phyloP scores from a whole-genome alignment of 1,284 basidiomycete genomes.

The Exsudoporus floridanus region DNA sequence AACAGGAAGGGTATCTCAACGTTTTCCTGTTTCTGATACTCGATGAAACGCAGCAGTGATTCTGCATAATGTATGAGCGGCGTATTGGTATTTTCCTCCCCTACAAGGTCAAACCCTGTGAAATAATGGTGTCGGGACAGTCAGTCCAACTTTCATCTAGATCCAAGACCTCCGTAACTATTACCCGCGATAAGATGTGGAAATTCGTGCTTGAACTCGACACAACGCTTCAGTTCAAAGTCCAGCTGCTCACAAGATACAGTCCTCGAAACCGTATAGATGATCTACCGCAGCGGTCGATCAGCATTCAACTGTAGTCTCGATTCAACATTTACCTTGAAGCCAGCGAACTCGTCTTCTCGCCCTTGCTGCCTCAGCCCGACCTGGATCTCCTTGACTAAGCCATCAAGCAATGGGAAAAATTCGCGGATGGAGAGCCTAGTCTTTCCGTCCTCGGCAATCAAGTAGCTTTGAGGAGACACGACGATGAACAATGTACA shows the following conservation, averaged over 20 bases:
- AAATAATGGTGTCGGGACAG: neutral
- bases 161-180: too few relatives aligned
- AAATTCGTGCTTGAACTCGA: conserved; percentile 69
- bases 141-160: neutral
- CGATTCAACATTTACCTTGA: conserved; percentile 44
- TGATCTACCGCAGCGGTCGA: conserved; percentile 45
- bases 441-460: conserved; percentile 55
- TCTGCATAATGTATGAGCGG: conserved; percentile 67
- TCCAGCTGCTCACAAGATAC: conserved; percentile 58
- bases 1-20: conserved; percentile 80
- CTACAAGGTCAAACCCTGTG: conserved; percentile 75
- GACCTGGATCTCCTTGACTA: conserved; percentile 53
- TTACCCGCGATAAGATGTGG: conserved; percentile 69
- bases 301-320: neutral
- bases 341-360: conserved; percentile 60
- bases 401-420: conserved; percentile 53
- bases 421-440: conserved; percentile 59
- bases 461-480: conserved; percentile 41
- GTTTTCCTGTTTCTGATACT: conserved; percentile 44
- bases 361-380: conserved; percentile 53
- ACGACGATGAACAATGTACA: neutral
- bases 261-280: conserved; percentile 64
- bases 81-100: conserved; percentile 61
- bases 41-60: conserved; percentile 57
- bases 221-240: conserved; percentile 69